Evolutionary conservation across 805 yeast species (phyloP).

Genomic region (Ascoidea tarda): DNA sequence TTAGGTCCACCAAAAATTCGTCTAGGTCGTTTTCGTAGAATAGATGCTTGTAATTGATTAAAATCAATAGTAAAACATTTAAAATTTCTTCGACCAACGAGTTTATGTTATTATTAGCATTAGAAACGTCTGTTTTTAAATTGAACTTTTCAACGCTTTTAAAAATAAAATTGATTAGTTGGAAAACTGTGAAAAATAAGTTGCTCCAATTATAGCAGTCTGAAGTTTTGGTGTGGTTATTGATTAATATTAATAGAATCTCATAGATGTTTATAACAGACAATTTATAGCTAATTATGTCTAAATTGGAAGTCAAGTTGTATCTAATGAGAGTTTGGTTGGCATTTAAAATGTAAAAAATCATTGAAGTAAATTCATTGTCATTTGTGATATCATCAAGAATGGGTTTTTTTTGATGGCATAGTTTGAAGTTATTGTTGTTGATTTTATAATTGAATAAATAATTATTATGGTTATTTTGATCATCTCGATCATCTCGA

Average conservation of each 20-base stretch:
- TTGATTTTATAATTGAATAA: slow-evolving; percentile 14
- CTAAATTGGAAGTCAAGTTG: slow-evolving; percentile 23
- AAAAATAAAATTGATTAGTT: slow-evolving; percentile 19
- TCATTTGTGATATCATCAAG: slow-evolving; percentile 17
- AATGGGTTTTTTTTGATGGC: slow-evolving; percentile 24
- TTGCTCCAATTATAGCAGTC: slow-evolving; percentile 22
- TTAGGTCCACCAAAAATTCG: slow-evolving; percentile 7
- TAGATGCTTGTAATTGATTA: slow-evolving; percentile 7
- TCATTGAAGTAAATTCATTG: slow-evolving; percentile 17
- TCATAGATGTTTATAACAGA: slow-evolving; percentile 17
- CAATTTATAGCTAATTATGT: slow-evolving; percentile 19
- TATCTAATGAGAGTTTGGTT: slow-evolving; percentile 20
- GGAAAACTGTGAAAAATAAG: slow-evolving; percentile 18
- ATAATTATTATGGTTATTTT: slow-evolving; percentile 7
- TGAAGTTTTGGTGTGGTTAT: slow-evolving; percentile 7
- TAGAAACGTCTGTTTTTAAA: not conserved
- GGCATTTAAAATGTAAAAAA: slow-evolving; percentile 21
- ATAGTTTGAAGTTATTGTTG: slow-evolving; percentile 27
- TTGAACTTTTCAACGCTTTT: slow-evolving; percentile 11
- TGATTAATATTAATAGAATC: slow-evolving; percentile 12
- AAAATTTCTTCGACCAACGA: slow-evolving; percentile 18
- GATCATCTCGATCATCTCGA: too few relatives aligned
- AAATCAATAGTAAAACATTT: slow-evolving; percentile 12
- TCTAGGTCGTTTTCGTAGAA: slow-evolving; percentile 4
- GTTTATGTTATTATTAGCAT: slow-evolving; percentile 3